These are phyloP conservation scores for Triticum dicoccoides DNA, from an alignment of 176 grass and related monocot genomes.

Conservation along the genomic window DNA sequence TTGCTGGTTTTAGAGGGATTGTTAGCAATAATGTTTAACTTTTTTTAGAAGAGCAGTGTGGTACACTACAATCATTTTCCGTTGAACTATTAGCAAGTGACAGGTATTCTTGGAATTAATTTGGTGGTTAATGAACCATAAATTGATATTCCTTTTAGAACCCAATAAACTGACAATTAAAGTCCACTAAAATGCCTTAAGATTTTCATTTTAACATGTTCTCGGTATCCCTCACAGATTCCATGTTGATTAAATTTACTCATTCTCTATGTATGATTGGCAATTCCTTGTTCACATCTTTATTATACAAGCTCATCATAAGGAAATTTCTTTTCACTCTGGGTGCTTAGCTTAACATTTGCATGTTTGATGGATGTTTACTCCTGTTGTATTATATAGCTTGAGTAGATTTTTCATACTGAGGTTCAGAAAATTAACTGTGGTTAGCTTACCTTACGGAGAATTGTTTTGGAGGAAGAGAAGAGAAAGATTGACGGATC, in stretches of 20 bases:
- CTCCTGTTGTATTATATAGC: neutral
- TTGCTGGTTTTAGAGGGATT: neutral
- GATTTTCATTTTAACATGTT: neutral
- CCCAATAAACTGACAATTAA: neutral
- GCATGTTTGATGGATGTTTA: neutral
- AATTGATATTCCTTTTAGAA: neutral
- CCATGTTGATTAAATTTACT: neutral
- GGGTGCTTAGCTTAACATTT: neutral
- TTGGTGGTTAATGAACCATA: neutral
- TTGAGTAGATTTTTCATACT: neutral
- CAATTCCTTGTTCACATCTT: neutral
- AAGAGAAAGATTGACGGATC: slow-evolving; percentile 40
- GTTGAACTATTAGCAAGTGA: neutral
- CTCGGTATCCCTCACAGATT: neutral
- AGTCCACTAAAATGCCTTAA: neutral
- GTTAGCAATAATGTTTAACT: neutral
- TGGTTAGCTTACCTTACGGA: slow-evolving; percentile 16
- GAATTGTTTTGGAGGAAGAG: slow-evolving; percentile 25
- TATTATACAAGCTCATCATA: neutral
- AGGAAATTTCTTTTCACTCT: neutral
- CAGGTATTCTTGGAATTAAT: neutral
- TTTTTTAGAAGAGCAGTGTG: neutral
- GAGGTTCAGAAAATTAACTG: neutral
- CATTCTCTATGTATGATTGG: neutral
- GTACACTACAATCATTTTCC: neutral